Percentiles rank a stretch among this genome's conserved stretches.
Conservation (phyloP, 179 eudicot genomes). For the Amaranthus tricolor region DNA sequence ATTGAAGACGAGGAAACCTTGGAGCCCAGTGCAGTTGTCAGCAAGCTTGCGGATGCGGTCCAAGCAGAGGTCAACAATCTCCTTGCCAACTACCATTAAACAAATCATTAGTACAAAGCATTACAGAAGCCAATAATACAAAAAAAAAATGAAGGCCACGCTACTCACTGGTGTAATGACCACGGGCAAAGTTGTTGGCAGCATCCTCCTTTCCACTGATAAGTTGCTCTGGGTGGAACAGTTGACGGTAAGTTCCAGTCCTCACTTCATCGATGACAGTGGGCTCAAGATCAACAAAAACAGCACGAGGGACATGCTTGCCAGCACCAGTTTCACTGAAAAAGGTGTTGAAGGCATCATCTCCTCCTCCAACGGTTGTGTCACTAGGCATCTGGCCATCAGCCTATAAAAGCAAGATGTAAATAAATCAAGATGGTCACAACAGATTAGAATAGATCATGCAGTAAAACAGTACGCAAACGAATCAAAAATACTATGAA, state of each 20-base stretch:
- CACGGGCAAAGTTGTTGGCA: conserved; percentile 52
- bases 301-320: conserved; percentile 48
- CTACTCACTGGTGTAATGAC: conserved; percentile 43
- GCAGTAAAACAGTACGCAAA: background rate
- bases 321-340: conserved; percentile 49
- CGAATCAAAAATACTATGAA: background rate
- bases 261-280: conserved; percentile 50
- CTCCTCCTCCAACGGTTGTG: conserved; percentile 43
- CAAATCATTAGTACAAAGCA: background rate
- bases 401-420: conserved; percentile 26
- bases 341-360: conserved; percentile 51
- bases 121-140: background rate
- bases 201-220: conserved; percentile 52
- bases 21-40: conserved; percentile 47
- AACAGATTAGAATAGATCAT: background rate
- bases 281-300: conserved; percentile 49
- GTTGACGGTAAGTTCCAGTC: conserved; percentile 43
- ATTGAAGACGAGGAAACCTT: conserved; percentile 44
- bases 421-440: background rate
- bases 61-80: conserved; percentile 48
- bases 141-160: background rate
- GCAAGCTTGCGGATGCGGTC: conserved; percentile 48
- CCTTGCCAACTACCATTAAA: conserved; percentile 36
- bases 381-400: conserved; percentile 55
- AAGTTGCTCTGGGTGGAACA: conserved; percentile 41